Base-by-base conservation (phyloP, 176 grass and related monocot genomes). In the Saccharum officinarum region DNA sequence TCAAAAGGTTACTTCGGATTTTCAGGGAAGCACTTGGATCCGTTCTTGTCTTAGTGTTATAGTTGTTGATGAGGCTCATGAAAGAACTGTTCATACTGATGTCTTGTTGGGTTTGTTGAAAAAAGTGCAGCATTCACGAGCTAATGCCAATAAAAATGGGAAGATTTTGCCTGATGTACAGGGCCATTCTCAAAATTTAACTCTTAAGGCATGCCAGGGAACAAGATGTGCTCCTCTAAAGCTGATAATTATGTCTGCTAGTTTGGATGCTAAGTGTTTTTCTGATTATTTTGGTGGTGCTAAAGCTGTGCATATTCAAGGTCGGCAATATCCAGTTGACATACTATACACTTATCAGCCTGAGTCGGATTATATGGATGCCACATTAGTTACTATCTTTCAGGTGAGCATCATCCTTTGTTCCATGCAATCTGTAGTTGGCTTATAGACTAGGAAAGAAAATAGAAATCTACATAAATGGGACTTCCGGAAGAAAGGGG, bases 41-140 rank as follows among this genome's bases (percentile, higher is more conserved):
- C 91, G 20, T 69, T 90, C n/a, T 67, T 95, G 38, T 95, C 89
- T 42, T 69, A 95, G 76, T 86, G 80, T 94, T n/a, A 92, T 98
- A 78, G 91, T 95, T 66, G 89, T 98, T 66, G 93, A 98, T 45
- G 96, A 98, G 81, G 96, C 93, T 38, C 96, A 98, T 76, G 96
- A 98, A 86, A 93, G 93, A 92, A 98, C 89, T 71, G 91, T 98
- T 16, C 96, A 95, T 82, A 95, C 89, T n/a, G 96, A 95, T 63
- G 91, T 98, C 17, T 87, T 98, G 70, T 68, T 98, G 50, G 91
- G 93, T 60, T 90, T 98, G 80, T 77, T 98, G 81, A 95, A 95
- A 83, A 95, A 95, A 73, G 93, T 98, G 71, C 96, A 98, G 78
- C 13, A 66, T 69, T 87, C 87, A 9, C 75, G 93, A 74, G 90